Conservation (phyloP, 495 filamentous ascomycete genomes). For the Apiosordaria backusii region DNA sequence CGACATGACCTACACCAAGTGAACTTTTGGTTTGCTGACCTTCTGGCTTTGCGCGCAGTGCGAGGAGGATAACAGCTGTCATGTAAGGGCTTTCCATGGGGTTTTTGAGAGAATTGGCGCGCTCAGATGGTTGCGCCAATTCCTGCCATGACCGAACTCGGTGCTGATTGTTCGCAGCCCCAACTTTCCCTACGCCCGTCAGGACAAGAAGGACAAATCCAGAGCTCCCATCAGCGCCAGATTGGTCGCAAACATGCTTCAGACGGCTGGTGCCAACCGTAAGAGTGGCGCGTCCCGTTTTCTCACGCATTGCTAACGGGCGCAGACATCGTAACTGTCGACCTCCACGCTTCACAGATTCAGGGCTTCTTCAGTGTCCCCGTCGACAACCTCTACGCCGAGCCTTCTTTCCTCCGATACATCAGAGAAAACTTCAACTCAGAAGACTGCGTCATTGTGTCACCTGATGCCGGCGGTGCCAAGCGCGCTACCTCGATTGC, state of each 20-base stretch:
- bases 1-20: not conserved
- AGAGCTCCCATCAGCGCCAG: conserved; percentile 87
- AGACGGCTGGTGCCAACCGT: conserved; percentile 85
- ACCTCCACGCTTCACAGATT: conserved; percentile 68
- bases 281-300: conserved; percentile 18
- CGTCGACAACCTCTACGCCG: conserved; percentile 88
- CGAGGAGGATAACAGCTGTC: conserved; percentile 37
- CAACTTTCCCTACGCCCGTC: conserved; percentile 97
- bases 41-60: conserved; percentile 18
- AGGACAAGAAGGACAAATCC: conserved; percentile 96
- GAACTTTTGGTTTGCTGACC: conserved; percentile 14
- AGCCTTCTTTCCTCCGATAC: conserved; percentile 87
- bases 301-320: not conserved
- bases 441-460: conserved; percentile 88
- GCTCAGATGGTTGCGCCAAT: not conserved
- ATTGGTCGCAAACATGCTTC: conserved; percentile 96
- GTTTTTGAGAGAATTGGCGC: not conserved
- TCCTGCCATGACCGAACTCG: not conserved
- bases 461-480: conserved; percentile 92
- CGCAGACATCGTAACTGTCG: conserved; percentile 86
- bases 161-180: conserved; percentile 91
- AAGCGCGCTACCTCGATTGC: conserved; percentile 97
- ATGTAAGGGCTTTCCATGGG: conserved; percentile 24
- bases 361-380: conserved; percentile 95
- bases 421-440: conserved; percentile 83